Evolutionary conservation across 768 basidiomycete species (phyloP).

Genomic region (Galerina sulciceps): DNA sequence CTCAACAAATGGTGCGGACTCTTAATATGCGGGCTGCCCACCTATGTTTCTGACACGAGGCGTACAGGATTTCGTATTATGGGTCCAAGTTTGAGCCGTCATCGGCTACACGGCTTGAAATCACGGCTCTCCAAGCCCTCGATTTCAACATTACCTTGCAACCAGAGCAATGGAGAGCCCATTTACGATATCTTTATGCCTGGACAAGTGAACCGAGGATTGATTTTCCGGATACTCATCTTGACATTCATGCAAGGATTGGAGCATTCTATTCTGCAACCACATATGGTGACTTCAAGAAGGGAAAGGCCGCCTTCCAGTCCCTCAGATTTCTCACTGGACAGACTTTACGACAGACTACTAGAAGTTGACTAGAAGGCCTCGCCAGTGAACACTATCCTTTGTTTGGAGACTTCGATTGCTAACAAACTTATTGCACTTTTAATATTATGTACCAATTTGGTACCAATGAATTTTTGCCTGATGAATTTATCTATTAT

Average conservation of each 20-base stretch:
- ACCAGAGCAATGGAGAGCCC: neutral
- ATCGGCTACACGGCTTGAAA: constrained; percentile 19
- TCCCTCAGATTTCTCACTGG: too few species aligned
- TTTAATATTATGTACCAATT: too few species aligned
- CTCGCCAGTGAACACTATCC: too few species aligned
- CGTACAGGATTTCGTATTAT: neutral
- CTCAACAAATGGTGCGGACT: constrained; percentile 11
- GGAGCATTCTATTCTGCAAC: too few species aligned
- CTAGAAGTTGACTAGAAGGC: too few species aligned
- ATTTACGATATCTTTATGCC: constrained; percentile 6
- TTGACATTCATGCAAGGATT: neutral
- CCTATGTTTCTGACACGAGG: neutral
- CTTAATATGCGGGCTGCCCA: neutral
- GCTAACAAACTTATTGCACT: too few species aligned
- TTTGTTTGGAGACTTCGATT: too few species aligned
- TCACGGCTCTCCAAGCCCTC: constrained; percentile 15
- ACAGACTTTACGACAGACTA: too few species aligned
- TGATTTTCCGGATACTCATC: neutral
- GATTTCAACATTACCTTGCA: constrained; percentile 19
- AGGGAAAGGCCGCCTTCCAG: too few species aligned
- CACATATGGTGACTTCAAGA: too few species aligned
- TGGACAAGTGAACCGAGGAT: constrained; percentile 5
- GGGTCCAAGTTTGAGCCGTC: constrained; percentile 2
- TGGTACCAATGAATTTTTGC: too few species aligned
- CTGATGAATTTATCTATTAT: too few species aligned